A percentile compares a stretch with the other conserved stretches of the same genome.
Conservation (phyloP, 2,329 filamentous ascomycete genomes). For the Trichoderma sp. region DNA sequence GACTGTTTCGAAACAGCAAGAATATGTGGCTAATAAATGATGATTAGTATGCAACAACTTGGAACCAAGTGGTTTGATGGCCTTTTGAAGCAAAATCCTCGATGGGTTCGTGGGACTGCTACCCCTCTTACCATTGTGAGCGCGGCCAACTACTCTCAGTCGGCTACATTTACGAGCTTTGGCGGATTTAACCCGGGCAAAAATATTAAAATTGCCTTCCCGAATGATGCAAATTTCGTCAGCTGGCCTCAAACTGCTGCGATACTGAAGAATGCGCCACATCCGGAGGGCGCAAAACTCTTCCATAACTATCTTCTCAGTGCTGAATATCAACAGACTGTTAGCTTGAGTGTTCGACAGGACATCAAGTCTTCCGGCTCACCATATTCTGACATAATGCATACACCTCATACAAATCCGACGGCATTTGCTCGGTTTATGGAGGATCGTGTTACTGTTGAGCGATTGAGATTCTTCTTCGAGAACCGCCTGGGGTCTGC, state of each 20-base stretch:
- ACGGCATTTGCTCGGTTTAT: slow-evolving; percentile 44
- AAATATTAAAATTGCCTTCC: slow-evolving; percentile 32
- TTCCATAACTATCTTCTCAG: slow-evolving; percentile 50
- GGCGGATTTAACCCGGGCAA: slow-evolving; percentile 25
- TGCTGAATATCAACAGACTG: slow-evolving; percentile 39
- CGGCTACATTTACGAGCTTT: slow-evolving; percentile 38
- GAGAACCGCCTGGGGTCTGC: slow-evolving; percentile 45
- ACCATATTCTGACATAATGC: slow-evolving; percentile 30
- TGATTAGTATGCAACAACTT: slow-evolving; percentile 40
- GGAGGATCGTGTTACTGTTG: slow-evolving; percentile 43
- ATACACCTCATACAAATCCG: slow-evolving; percentile 38
- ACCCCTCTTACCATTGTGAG: slow-evolving; percentile 43
- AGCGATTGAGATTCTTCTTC: slow-evolving; percentile 44
- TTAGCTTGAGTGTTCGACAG: slow-evolving; percentile 38
- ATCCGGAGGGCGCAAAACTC: slow-evolving; percentile 53
- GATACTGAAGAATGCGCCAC: slow-evolving; percentile 50
- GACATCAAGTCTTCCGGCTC: slow-evolving; percentile 35
- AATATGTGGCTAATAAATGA: background rate
- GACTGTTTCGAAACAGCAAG: background rate
- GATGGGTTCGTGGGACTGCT: slow-evolving; percentile 54
- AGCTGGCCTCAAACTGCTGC: slow-evolving; percentile 51
- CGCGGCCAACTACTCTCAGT: slow-evolving; percentile 32
- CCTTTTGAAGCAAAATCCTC: slow-evolving; percentile 50
- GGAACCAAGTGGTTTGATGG: slow-evolving; percentile 50
- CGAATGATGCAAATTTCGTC: slow-evolving; percentile 44